Base-by-base conservation (phyloP, 805 yeast species). In the Saccharomyces kudriavzevii region DNA sequence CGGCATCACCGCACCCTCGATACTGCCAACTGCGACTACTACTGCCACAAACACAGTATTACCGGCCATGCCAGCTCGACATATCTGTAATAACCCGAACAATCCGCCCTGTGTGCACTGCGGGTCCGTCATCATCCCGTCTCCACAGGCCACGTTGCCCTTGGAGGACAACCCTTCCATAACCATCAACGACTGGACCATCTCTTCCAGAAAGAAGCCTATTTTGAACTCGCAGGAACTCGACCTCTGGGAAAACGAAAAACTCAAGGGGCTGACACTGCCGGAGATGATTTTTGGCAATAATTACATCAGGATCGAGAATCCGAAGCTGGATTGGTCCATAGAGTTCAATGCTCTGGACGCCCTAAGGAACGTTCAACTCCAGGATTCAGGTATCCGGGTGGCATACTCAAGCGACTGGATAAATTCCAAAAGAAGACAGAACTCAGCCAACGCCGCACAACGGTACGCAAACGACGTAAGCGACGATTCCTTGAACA, bases 211-310 rank as follows among this genome's bases (percentile, higher is more conserved):
- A 29, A 82, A 89, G 66, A 79, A 80, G 50, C 96, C 98, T 1
- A 92, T 92, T 48, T 71, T 89, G 56, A 85, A 79, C 58, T 76
- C 90, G 1, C 74, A 69, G 1, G 96, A 90, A 64, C 78, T 92
- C 53, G 96, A 89, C 54, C 70, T 70, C 2, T 78, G 85, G 63
- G 87, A 82, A 56, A 67, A 61, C 13, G 79, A 78, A 4, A 56
- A 60, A 46, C 66, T 83, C 51, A 77, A 85, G 51, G 83, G 83
- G 14, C 81, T 92, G 56, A 96, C 98, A 0, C 71, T 92, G 46
- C 99, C 99, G 0, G 99, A 94, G 68, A 94, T 94, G 98, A 90
- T 94, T 5, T 94, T 94, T 71, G 98, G 98, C 9, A 82, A 87
- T 60, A 91, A 87, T 65, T 70, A 71, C 53, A 82, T 90, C 10